Evolutionary conservation across 2,329 filamentous ascomycete species (phyloP).

Genomic region (Zymoseptoria passerinii): DNA sequence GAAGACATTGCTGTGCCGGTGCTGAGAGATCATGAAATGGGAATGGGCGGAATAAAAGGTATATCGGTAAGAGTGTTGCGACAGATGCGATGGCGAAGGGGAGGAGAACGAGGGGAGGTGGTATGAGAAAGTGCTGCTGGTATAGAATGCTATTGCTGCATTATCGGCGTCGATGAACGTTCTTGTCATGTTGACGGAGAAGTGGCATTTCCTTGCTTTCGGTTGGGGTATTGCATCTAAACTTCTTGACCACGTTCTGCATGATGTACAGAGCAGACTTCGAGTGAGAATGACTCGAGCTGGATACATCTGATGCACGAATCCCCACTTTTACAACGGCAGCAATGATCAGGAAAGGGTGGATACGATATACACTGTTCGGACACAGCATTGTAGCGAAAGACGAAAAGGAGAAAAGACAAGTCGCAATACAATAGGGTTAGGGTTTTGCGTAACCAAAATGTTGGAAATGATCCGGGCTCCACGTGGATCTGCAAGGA

Average conservation of each 20-base stretch:
- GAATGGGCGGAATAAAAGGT: not conserved
- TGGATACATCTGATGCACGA: no score
- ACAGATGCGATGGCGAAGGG: not conserved
- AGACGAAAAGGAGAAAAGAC: not conserved
- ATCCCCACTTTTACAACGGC: no score
- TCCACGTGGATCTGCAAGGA: not conserved
- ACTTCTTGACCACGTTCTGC: no score
- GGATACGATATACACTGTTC: not conserved
- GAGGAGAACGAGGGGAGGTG: not conserved
- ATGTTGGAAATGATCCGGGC: not conserved
- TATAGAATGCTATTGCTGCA: not conserved
- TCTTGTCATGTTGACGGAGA: not conserved
- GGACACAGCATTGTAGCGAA: not conserved
- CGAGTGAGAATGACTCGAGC: no score
- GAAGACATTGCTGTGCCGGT: constrained; percentile 7
- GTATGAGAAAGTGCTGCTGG: not conserved
- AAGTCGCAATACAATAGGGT: not conserved
- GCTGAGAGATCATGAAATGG: not conserved
- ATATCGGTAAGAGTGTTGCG: not conserved
- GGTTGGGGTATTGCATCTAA: not conserved
- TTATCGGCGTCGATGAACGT: not conserved
- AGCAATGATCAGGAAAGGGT: no score
- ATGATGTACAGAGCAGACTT: not conserved
- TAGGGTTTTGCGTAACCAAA: not conserved
- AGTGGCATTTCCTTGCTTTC: not conserved